Base-by-base conservation (phyloP, 2,329 filamentous ascomycete species). In the Sporothrix variecibatus region DNA sequence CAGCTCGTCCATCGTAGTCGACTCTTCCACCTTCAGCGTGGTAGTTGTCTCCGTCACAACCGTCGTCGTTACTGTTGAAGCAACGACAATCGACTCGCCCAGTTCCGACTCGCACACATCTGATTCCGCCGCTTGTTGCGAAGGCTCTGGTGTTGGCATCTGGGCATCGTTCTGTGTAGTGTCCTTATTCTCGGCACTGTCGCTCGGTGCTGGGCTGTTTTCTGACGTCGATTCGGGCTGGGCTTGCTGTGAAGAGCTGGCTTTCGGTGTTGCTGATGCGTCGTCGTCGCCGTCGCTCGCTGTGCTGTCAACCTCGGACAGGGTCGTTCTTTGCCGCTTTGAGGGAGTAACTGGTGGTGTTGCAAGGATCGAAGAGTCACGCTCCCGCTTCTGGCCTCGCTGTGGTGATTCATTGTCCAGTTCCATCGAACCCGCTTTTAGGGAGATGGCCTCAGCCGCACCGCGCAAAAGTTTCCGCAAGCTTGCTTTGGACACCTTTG, bases 261-360 rank as follows among this genome's bases (percentile, higher is more conserved):
- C 17, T 2, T 49, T 56, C 38, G 43, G n/a, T 1, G 20, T 26
- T 3, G 20, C n/a, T 11, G 60, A 20, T 20, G 28, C 1, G 26
- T 72, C 46, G 34, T 23, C 64, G 23, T 2, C n/a, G n/a, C n/a
- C n/a, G n/a, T 58, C 31, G 17, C 23, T 68, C 2, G 43, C 26
- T 51, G 46, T 26, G n/a, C n/a, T n/a, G 43, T 56, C 64, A 3
- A 26, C 40, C 5, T 51, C 28, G 4, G 28, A 71, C 49, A 82
- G 2, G 79, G 28, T 31, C 31, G 49, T 80, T 78, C 86, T 88
- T 15, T 83, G 80, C 74, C 82, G 85, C 78, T 90, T 90, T 0
- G 86, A 82, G 0, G 88, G 88, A 0, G 88, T 90, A 15, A 86
- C 81, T 0, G 88, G 88, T 0, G 88, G 88, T 3, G 87, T 88